Evolutionary conservation across 306 rosid species (phyloP), one percentile per base, ranked within the genome.

Genomic region (Mimosa pudica): DNA sequence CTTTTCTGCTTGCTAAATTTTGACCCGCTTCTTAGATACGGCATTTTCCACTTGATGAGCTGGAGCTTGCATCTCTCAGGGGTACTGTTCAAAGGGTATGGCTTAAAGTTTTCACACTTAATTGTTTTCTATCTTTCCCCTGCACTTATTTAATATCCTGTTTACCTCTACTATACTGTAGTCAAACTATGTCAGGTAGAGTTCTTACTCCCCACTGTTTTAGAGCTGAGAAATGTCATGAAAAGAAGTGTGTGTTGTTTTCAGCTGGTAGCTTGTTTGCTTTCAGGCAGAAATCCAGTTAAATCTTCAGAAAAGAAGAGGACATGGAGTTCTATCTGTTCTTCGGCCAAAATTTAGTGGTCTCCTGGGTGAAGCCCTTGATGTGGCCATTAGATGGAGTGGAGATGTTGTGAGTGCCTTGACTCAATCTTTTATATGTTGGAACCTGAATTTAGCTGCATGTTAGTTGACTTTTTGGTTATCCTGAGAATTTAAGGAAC

Each of bases 1-100:
- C 65, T 79, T 75, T 66, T 74, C 66, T 75, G 44, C 80, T 62
- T 65, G 67, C 70, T 74, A 35, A 70, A 5, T 35, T 81, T 80
- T 68, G 12, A 61, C 41, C 61, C 36, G 45, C 36, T 77, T 44
- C 33, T 47, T 60, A 94, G 98, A 74, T 94, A 42, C 94, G 98
- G 6, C 91, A 94, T 83, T 87, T 94, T 83, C 98, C 98, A 42
- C 98, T 94, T 68, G 98, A 94, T 79, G 98, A 94, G 84, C 82
- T 94, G 92, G 98, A 94, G 88, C 89, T 94, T 55, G 97, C 96
- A 81, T 94, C 98, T 64, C 96, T 94, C 16, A 87, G 98, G 85
- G 98, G 98, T 80, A 90, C 93, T 63, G 82, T 94, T 85, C 98
- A 92, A 85, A 89, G 90, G 86, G 98, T 92, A 90, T 76, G 93